Evolutionary conservation across 1,284 basidiomycete species (phyloP).

Genomic region (Malassezia cuniculi): DNA sequence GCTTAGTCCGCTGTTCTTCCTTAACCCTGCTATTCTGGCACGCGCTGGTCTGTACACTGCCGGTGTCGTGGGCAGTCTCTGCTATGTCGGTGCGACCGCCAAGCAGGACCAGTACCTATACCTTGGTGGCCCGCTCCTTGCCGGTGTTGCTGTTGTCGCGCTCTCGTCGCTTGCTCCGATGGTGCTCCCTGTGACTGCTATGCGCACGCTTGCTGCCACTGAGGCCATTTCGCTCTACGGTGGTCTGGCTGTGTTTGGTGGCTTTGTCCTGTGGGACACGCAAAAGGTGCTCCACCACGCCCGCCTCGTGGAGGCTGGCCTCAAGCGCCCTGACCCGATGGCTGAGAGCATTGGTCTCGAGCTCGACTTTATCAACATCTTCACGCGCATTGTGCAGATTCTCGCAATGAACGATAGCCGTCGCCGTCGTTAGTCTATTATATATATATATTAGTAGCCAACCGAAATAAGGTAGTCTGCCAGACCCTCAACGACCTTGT

Average conservation of each 20-base stretch:
- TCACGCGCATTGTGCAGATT: slow-evolving; percentile 66
- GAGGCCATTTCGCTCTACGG: slow-evolving; percentile 66
- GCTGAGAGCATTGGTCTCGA: slow-evolving; percentile 62
- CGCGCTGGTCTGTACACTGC: slow-evolving; percentile 77
- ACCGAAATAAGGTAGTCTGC: slow-evolving; percentile 38
- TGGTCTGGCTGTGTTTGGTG: slow-evolving; percentile 72
- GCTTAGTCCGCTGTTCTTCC: slow-evolving; percentile 57
- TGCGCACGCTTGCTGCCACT: slow-evolving; percentile 61
- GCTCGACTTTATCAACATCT: slow-evolving; percentile 65
- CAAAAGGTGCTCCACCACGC: slow-evolving; percentile 67
- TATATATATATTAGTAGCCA: slow-evolving; percentile 23
- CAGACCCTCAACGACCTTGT: slow-evolving; percentile 55
- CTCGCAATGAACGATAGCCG: slow-evolving; percentile 51
- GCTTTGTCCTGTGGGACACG: slow-evolving; percentile 76
- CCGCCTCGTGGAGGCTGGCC: slow-evolving; percentile 58
- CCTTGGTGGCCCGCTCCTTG: slow-evolving; percentile 57
- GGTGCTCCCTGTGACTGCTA: slow-evolving; percentile 62
- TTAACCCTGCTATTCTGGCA: slow-evolving; percentile 71
- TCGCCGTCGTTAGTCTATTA: slow-evolving; percentile 14
- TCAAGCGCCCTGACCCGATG: slow-evolving; percentile 60
- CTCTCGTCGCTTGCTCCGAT: slow-evolving; percentile 73
- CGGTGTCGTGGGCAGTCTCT: slow-evolving; percentile 65
- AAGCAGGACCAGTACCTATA: slow-evolving; percentile 71
- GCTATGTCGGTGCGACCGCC: slow-evolving; percentile 78
- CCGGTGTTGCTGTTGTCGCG: slow-evolving; percentile 69